Percentiles rank a stretch among this genome's conserved stretches.
Evolutionary conservation across 2,329 filamentous ascomycete species (phyloP).

Genomic region (Acrodontium crateriforme): DNA sequence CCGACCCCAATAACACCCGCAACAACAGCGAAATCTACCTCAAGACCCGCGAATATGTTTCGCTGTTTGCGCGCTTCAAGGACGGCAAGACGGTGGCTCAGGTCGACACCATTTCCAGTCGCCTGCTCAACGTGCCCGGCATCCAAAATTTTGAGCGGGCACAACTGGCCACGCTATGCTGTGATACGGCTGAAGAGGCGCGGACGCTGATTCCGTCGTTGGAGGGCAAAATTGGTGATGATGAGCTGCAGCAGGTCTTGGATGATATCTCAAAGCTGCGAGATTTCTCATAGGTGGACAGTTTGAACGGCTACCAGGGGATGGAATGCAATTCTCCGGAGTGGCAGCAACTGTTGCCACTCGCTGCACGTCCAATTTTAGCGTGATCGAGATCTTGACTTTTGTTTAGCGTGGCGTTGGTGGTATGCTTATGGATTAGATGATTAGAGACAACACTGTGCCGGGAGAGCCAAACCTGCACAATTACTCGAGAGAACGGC

Average conservation of each 20-base stretch:
- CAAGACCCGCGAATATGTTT: conserved; percentile 62
- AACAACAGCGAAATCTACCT: conserved; percentile 7
- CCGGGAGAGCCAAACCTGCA: too few relatives aligned
- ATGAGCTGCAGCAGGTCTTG: conserved; percentile 73
- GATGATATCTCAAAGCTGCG: conserved; percentile 80
- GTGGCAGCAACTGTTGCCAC: too few relatives aligned
- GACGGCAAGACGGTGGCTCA: conserved; percentile 88
- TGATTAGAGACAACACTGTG: too few relatives aligned
- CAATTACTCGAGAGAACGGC: too few relatives aligned
- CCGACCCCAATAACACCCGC: conserved; percentile 12
- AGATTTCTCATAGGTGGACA: conserved; percentile 21
- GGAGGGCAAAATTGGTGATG: conserved; percentile 77
- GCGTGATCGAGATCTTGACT: conserved; percentile 29
- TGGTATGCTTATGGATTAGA: conserved; percentile 47
- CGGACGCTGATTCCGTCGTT: conserved; percentile 89
- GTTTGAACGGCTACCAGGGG: too few relatives aligned
- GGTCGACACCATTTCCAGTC: conserved; percentile 35
- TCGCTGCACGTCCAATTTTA: too few relatives aligned
- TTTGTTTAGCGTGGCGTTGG: conserved; percentile 39
- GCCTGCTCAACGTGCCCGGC: conserved; percentile 39
- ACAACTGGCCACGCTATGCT: conserved; percentile 78
- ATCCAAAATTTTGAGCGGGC: conserved; percentile 75
- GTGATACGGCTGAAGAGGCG: conserved; percentile 84
- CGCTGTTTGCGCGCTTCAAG: conserved; percentile 91
- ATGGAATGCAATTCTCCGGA: too few relatives aligned